Percentiles rank a stretch among this genome's conserved stretches.
Conservation (phyloP, 2,329 filamentous ascomycete species). For the Aspergillus terreus region DNA sequence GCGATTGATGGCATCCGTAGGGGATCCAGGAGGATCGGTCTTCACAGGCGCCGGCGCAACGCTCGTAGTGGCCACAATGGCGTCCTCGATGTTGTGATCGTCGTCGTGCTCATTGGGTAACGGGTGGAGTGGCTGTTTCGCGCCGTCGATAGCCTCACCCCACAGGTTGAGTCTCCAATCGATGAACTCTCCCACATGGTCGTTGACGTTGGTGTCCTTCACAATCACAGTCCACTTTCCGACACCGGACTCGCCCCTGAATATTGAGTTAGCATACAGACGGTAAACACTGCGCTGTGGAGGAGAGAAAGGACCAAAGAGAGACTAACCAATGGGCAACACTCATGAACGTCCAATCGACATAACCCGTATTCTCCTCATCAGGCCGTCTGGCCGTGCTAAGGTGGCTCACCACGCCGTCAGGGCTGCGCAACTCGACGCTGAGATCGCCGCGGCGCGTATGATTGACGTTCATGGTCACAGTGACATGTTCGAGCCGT, state of each 20-base stretch:
- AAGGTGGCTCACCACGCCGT: slow-evolving; percentile 77
- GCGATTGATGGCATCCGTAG: slow-evolving; percentile 63
- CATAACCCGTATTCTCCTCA: slow-evolving; percentile 64
- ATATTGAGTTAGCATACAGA: slow-evolving; percentile 16
- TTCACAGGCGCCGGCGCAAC: slow-evolving; percentile 47
- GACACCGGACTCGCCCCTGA: slow-evolving; percentile 79
- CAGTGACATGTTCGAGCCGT: slow-evolving; percentile 86
- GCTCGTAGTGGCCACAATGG: slow-evolving; percentile 62
- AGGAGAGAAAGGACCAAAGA: neutral
- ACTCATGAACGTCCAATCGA: slow-evolving; percentile 98
- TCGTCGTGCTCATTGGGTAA: slow-evolving; percentile 82
- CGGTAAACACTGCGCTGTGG: neutral
- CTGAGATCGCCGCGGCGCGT: slow-evolving; percentile 84
- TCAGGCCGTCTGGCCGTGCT: slow-evolving; percentile 72
- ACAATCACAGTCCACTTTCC: slow-evolving; percentile 90
- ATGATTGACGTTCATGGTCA: slow-evolving; percentile 96
- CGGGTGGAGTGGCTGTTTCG: slow-evolving; percentile 70
- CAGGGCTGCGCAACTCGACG: slow-evolving; percentile 83
- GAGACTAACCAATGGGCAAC: slow-evolving; percentile 82
- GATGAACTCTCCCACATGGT: slow-evolving; percentile 70
- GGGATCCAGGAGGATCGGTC: slow-evolving; percentile 43
- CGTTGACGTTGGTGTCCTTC: slow-evolving; percentile 77
- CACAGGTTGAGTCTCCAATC: slow-evolving; percentile 95
- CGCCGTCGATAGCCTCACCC: slow-evolving; percentile 79
- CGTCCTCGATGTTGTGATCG: slow-evolving; percentile 68